These are phyloP conservation scores for Globisporangium rhizosaccharum DNA, from an alignment of 352 stramenopile genomes.

Conservation along the genomic window DNA sequence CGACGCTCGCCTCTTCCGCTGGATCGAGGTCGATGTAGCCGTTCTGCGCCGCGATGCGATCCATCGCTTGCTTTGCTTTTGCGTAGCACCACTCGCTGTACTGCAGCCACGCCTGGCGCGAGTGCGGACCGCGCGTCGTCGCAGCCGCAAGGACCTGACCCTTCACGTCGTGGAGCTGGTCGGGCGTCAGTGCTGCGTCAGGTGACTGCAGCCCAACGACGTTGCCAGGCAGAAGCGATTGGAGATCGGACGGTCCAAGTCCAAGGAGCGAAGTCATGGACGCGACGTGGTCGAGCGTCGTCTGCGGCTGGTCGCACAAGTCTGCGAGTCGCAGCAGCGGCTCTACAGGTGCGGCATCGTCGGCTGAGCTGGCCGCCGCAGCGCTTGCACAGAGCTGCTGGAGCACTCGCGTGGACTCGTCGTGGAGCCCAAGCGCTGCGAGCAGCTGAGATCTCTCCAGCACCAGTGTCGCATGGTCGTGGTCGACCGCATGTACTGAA, in stretches of 20 bases:
- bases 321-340: slow-evolving; percentile 29
- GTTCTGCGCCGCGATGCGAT: slow-evolving; percentile 34
- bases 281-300: slow-evolving; percentile 12
- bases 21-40: slow-evolving; percentile 45
- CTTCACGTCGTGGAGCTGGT: slow-evolving; percentile 8
- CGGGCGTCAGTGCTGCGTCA: slow-evolving; percentile 17
- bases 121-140: slow-evolving; percentile 27
- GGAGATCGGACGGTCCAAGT: neutral
- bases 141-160: slow-evolving; percentile 20
- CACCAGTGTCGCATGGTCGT: neutral
- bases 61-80: slow-evolving; percentile 35
- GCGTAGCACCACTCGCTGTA: slow-evolving; percentile 78
- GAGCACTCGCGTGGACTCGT: slow-evolving; percentile 25
- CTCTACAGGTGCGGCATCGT: neutral
- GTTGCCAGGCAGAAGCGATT: neutral
- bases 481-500: neutral
- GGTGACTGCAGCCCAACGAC: neutral
- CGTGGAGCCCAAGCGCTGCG: slow-evolving; percentile 23
- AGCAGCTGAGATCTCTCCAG: slow-evolving; percentile 42
- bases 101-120: slow-evolving; percentile 42
- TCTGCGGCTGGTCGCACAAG: slow-evolving; percentile 16
- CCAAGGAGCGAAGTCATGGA: neutral
- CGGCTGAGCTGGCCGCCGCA: neutral
- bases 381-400: slow-evolving; percentile 15
- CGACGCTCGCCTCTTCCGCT: slow-evolving; percentile 35